phyloP scores from a whole-genome alignment of 257 asterid species.

The Solanum lycopersicoides region DNA sequence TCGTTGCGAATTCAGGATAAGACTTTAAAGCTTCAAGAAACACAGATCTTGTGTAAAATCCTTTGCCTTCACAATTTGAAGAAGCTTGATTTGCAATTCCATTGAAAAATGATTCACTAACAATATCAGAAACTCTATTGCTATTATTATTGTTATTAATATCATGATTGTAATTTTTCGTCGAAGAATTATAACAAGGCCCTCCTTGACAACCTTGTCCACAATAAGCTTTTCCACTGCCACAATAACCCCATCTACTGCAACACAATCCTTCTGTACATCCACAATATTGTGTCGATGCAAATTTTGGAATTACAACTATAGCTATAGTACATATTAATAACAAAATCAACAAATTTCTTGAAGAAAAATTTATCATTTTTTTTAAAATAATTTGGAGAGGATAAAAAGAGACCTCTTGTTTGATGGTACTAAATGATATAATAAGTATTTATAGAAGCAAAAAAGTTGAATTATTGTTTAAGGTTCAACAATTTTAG shows the following conservation, averaged over 20 bases:
- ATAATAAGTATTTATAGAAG: not conserved
- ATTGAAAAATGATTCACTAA: conserved; percentile 29
- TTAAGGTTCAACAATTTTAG: not conserved
- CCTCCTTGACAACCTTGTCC: conserved; percentile 36
- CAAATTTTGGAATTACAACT: not conserved
- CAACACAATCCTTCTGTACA: conserved; percentile 32
- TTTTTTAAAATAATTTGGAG: not conserved
- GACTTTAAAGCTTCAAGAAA: conserved; percentile 30
- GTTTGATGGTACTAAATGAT: not conserved
- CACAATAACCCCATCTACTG: conserved; percentile 37
- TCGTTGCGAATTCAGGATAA: conserved; percentile 23
- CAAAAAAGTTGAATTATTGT: not conserved
- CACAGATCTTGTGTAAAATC: conserved; percentile 30
- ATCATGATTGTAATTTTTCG: not conserved
- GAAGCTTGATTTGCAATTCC: conserved; percentile 24
- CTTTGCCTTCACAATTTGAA: conserved; percentile 27
- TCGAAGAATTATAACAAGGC: conserved; percentile 11
- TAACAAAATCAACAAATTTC: not conserved
- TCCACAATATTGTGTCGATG: conserved; percentile 27
- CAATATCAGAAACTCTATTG: conserved; percentile 11
- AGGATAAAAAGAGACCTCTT: not conserved
- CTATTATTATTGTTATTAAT: not conserved
- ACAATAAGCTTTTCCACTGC: conserved; percentile 21
- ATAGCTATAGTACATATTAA: not conserved
- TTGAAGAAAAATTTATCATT: not conserved